Percentiles rank a stretch among this genome's conserved stretches.
These are phyloP conservation scores for Grosmannia penicillata DNA, from an alignment of 2,329 filamentous ascomycete species.

Conservation along the genomic window DNA sequence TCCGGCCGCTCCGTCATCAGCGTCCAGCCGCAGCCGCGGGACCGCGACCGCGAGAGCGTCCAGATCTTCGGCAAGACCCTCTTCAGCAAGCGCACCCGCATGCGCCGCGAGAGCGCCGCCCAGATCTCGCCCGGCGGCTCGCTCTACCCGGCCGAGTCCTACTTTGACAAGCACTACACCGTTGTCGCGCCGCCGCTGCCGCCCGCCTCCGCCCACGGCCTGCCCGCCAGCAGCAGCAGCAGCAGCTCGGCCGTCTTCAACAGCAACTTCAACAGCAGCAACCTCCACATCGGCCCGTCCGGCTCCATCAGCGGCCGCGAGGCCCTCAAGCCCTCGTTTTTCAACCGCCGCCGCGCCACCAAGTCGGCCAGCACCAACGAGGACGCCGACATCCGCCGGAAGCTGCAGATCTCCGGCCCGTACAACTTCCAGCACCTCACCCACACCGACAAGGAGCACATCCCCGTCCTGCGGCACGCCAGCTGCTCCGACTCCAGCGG, in stretches of 20 bases:
- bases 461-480: slow-evolving; percentile 23
- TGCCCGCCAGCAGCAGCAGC: not conserved
- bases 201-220: slow-evolving; percentile 17
- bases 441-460: slow-evolving; percentile 37
- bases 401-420: slow-evolving; percentile 43
- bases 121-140: slow-evolving; percentile 33
- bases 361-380: slow-evolving; percentile 18
- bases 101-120: slow-evolving; percentile 35
- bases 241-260: not conserved
- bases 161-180: slow-evolving; percentile 15
- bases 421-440: slow-evolving; percentile 55
- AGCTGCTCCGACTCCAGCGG: slow-evolving; percentile 29
- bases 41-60: slow-evolving; percentile 42
- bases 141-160: slow-evolving; percentile 29
- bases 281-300: not conserved
- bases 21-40: slow-evolving; percentile 36
- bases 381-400: slow-evolving; percentile 18
- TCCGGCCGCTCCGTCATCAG: slow-evolving; percentile 40
- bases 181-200: slow-evolving; percentile 9
- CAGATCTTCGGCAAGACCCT: slow-evolving; percentile 45
- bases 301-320: slow-evolving; percentile 21
- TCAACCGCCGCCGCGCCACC: slow-evolving; percentile 30
- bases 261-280: not conserved
- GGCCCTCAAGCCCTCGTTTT: slow-evolving; percentile 33
- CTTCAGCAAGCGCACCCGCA: slow-evolving; percentile 38